Conservation (phyloP, 495 filamentous ascomycete genomes). For the Neohortaea acidophila region DNA sequence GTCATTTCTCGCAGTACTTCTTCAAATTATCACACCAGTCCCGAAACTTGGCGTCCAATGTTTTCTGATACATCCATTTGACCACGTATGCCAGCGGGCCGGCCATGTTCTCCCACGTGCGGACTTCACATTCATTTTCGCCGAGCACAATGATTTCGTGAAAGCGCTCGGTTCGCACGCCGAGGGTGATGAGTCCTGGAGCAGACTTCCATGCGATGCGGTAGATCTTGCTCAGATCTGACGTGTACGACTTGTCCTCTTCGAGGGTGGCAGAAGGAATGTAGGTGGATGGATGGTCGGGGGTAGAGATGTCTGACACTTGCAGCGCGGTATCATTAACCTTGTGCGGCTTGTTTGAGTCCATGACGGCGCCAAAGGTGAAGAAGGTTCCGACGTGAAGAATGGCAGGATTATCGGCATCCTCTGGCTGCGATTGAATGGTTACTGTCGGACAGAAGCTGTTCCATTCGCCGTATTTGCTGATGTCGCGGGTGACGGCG, state of each 20-base stretch:
- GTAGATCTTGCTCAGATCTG: conserved; percentile 7
- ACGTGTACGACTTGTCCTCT: conserved; percentile 1
- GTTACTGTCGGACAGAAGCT: conserved; percentile 10
- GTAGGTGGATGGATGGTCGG: conserved; percentile 1
- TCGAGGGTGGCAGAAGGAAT: conserved; percentile 2
- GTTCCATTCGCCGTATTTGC: conserved; percentile 12
- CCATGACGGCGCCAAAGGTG: conserved; percentile 14
- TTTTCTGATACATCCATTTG: conserved; percentile 16
- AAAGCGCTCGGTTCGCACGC: conserved; percentile 11
- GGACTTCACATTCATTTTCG: conserved; percentile 12
- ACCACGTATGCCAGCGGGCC: conserved; percentile 14
- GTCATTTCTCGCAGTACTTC: conserved; percentile 9
- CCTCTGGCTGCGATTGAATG: conserved; percentile 4
- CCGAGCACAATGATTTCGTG: conserved; percentile 14
- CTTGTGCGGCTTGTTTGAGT: conserved; percentile 1
- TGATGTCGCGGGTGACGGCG: background rate
- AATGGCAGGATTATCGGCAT: background rate
- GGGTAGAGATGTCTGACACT: conserved; percentile 9
- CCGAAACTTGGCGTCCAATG: conserved; percentile 13
- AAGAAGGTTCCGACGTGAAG: conserved; percentile 7
- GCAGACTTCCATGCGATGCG: conserved; percentile 5
- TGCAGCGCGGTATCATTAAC: conserved; percentile 4
- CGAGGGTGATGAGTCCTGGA: conserved; percentile 5
- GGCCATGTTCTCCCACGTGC: conserved; percentile 16
- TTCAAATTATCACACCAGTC: conserved; percentile 16